These are phyloP conservation scores for Metschnikowia baotianmanensis DNA, from an alignment of 805 yeast species.

Conservation along the genomic window DNA sequence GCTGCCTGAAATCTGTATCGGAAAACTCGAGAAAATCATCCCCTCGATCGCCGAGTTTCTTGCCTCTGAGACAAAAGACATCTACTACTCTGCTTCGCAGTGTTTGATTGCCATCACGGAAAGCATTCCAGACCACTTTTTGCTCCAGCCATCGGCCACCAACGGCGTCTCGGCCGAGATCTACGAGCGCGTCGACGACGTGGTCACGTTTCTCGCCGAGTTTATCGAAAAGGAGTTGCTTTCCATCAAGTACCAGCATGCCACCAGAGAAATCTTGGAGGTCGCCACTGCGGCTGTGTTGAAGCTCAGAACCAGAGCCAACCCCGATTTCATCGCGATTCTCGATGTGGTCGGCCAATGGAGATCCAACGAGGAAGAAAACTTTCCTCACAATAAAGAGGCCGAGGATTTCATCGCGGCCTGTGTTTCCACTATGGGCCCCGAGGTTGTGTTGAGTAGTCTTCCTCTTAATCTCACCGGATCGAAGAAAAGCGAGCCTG, in stretches of 20 bases:
- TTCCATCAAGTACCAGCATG: constrained; percentile 70
- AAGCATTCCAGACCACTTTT: constrained; percentile 56
- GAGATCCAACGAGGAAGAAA: constrained; percentile 73
- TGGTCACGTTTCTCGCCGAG: constrained; percentile 51
- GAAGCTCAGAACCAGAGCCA: constrained; percentile 60
- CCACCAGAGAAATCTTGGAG: constrained; percentile 72
- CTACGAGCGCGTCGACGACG: constrained; percentile 56
- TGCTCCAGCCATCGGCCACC: constrained; percentile 49
- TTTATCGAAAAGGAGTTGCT: constrained; percentile 55
- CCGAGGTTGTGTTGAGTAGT: constrained; percentile 69
- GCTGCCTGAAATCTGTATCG: constrained; percentile 45
- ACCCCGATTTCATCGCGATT: constrained; percentile 67
- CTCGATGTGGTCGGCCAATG: constrained; percentile 78
- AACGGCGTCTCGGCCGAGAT: constrained; percentile 45
- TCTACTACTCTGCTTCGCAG: constrained; percentile 77
- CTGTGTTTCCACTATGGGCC: constrained; percentile 80
- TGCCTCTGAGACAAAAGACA: constrained; percentile 59
- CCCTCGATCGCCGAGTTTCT: constrained; percentile 62
- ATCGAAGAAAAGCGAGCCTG: constrained; percentile 47
- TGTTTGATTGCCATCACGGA: constrained; percentile 79
- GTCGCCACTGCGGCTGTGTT: constrained; percentile 60
- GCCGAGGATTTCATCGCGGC: constrained; percentile 80
- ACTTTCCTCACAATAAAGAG: constrained; percentile 65
- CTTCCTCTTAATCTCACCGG: constrained; percentile 79
- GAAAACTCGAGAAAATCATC: constrained; percentile 48